Evolutionary conservation across 176 grass and related monocot species (phyloP).

Genomic region (Urochloa ruziziensis): DNA sequence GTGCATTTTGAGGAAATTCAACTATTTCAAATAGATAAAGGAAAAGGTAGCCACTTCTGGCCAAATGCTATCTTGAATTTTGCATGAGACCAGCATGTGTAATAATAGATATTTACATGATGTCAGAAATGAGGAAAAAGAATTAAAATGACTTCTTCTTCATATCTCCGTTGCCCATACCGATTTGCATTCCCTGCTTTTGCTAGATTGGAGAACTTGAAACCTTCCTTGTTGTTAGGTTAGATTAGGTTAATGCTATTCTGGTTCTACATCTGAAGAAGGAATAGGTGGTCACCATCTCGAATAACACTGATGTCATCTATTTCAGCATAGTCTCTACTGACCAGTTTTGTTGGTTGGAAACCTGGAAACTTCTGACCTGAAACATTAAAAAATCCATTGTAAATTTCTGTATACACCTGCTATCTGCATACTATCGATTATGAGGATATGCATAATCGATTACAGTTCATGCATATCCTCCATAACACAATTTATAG

Average conservation of each 20-base stretch:
- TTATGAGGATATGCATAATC: no score
- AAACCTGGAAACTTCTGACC: conserved; percentile 67
- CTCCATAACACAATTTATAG: not conserved
- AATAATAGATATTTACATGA: conserved; percentile 19
- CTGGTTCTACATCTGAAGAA: conserved; percentile 48
- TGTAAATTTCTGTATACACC: not conserved
- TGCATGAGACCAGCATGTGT: not conserved
- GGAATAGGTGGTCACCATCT: conserved; percentile 81
- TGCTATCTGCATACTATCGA: not conserved
- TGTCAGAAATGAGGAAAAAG: conserved; percentile 25
- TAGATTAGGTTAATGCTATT: conserved; percentile 20
- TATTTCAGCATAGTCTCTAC: conserved; percentile 83
- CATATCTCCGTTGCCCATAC: conserved; percentile 1
- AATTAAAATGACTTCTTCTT: conserved; percentile 7
- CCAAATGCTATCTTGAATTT: conserved; percentile 20
- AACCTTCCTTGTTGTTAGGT: not conserved
- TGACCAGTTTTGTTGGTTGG: conserved; percentile 64
- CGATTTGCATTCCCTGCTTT: conserved; percentile 4
- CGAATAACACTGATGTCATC: conserved; percentile 78
- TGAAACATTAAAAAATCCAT: conserved; percentile 35
- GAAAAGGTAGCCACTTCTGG: not conserved
- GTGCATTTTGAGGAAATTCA: not conserved
- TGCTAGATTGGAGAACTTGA: conserved; percentile 7
- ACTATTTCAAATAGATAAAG: conserved; percentile 1
- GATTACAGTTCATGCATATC: no score